phyloP scores from a whole-genome alignment of 148 eudicot genomes.

The Persicaria tinctoria region DNA sequence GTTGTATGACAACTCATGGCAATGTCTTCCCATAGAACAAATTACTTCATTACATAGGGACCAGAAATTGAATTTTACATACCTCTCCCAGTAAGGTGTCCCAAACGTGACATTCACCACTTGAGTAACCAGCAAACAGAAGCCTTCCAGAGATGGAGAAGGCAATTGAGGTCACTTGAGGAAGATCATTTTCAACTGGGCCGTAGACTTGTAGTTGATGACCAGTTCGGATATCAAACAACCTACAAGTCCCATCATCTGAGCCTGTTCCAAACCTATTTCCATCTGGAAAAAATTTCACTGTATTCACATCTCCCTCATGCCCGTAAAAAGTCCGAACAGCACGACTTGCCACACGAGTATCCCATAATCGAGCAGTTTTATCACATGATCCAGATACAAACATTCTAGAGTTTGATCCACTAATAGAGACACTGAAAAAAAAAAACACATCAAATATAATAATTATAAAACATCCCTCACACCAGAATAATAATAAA shows the following conservation, averaged over 20 bases:
- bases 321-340: conserved; percentile 89
- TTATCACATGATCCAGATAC: conserved; percentile 92
- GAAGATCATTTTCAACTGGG: conserved; percentile 53
- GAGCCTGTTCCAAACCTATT: conserved; percentile 98
- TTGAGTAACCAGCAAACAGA: conserved; percentile 79
- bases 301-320: conserved; percentile 88
- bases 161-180: conserved; percentile 70
- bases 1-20: not conserved
- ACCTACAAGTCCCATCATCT: conserved; percentile 84
- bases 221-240: conserved; percentile 93
- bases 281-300: conserved; percentile 96
- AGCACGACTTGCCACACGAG: conserved; percentile 97
- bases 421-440: conserved; percentile 76
- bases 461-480: not conserved
- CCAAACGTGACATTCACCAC: conserved; percentile 94
- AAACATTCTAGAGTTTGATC: conserved; percentile 65
- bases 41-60: not conserved
- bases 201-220: conserved; percentile 90
- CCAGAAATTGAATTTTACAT: not conserved
- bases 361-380: conserved; percentile 94
- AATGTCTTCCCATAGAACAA: not conserved
- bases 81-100: conserved; percentile 93
- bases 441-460: conserved; percentile 8
- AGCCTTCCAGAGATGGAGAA: conserved; percentile 95
- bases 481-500: not conserved